Evolutionary conservation across 2,329 filamentous ascomycete genomes (phyloP).

Genomic region (Calonectria pauciramosa): DNA sequence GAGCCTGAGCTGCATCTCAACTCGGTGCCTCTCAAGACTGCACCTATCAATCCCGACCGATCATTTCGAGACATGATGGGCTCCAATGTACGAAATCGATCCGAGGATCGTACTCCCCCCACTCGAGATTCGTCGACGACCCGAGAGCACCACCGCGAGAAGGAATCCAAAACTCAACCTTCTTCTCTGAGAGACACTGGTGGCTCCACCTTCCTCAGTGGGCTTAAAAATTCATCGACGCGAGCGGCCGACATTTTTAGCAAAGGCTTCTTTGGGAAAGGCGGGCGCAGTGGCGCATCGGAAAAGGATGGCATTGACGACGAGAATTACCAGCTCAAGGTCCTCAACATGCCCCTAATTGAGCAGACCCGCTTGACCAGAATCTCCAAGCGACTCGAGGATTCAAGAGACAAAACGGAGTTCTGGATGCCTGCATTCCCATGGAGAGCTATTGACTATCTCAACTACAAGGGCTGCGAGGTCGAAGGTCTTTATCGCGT

Average conservation of each 20-base stretch:
- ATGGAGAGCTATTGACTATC: conserved; percentile 95
- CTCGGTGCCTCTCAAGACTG: conserved; percentile 66
- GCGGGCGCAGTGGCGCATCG: conserved; percentile 76
- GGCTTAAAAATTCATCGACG: conserved; percentile 43
- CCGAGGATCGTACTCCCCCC: conserved; percentile 73
- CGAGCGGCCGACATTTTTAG: conserved; percentile 79
- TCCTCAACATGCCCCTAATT: conserved; percentile 88
- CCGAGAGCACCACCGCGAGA: conserved; percentile 60
- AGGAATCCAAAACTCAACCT: conserved; percentile 63
- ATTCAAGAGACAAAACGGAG: conserved; percentile 94
- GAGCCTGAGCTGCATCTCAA: conserved; percentile 48
- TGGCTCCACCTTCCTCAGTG: conserved; percentile 51
- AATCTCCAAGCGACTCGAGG: conserved; percentile 89
- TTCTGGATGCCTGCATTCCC: conserved; percentile 99
- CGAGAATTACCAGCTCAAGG: conserved; percentile 85
- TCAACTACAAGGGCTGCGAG: conserved; percentile 95
- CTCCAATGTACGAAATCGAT: conserved; percentile 77
- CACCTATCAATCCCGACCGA: conserved; percentile 75
- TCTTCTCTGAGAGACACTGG: conserved; percentile 72
- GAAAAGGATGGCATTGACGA: conserved; percentile 80
- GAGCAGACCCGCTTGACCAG: conserved; percentile 92
- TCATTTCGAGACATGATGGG: conserved; percentile 77
- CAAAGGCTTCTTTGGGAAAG: conserved; percentile 86
- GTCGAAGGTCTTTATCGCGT: conserved; percentile 95
- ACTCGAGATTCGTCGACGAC: conserved; percentile 58